Evolutionary conservation across 495 filamentous ascomycete genomes (phyloP).

Genomic region (Cairneyella variabilis): DNA sequence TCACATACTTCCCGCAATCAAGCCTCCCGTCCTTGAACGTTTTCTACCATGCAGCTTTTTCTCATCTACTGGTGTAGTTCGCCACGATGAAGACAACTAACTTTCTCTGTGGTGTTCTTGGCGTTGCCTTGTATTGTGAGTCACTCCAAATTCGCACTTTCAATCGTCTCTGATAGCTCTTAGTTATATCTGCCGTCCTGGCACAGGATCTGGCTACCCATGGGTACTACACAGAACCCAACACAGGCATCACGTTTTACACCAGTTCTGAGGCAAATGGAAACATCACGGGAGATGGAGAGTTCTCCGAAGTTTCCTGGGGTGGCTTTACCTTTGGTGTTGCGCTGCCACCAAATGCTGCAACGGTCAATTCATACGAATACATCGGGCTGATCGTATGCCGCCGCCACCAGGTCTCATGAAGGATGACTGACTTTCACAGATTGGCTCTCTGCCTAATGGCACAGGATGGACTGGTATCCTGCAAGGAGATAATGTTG

Average conservation of each 20-base stretch:
- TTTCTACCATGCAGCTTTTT: not conserved
- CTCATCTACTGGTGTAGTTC: constrained; percentile 10
- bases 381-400: constrained; percentile 55
- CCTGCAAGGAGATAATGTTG: constrained; percentile 35
- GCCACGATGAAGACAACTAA: constrained; percentile 21
- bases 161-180: not conserved
- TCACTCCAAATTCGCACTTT: not conserved
- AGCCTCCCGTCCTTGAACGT: not conserved
- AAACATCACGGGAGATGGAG: constrained; percentile 7
- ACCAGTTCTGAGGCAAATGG: constrained; percentile 19
- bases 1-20: not conserved
- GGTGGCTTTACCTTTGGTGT: constrained; percentile 51
- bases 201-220: constrained; percentile 23
- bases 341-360: constrained; percentile 48
- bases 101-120: constrained; percentile 16
- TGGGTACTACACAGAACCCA: constrained; percentile 23
- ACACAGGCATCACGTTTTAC: constrained; percentile 23
- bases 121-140: constrained; percentile 17
- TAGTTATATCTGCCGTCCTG: constrained; percentile 14
- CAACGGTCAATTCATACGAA: constrained; percentile 47
- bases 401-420: constrained; percentile 20
- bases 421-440: constrained; percentile 18
- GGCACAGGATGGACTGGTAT: constrained; percentile 54
- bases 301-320: not conserved
- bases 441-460: constrained; percentile 25